Evolutionary conservation across 2,329 filamentous ascomycete species (phyloP).

Genomic region (Penicillium sp.): DNA sequence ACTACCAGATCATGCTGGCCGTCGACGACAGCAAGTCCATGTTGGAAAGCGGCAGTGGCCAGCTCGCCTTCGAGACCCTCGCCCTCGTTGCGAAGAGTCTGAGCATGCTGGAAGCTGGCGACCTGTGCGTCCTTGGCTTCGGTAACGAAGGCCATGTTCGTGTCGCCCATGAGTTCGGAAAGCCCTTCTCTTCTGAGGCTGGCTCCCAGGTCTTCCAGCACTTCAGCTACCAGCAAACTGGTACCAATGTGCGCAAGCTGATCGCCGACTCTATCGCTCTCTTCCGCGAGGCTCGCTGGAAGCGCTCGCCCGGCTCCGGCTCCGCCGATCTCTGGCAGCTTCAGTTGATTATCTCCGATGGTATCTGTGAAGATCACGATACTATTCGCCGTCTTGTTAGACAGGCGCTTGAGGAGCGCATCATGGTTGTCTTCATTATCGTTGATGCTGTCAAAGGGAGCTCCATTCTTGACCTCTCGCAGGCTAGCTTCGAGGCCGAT

Average conservation of each 20-base stretch:
- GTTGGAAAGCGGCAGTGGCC: slow-evolving; percentile 73
- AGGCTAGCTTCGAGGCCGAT: slow-evolving; percentile 75
- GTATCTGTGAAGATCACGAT: slow-evolving; percentile 86
- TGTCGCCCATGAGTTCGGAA: slow-evolving; percentile 80
- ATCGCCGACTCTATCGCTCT: slow-evolving; percentile 74
- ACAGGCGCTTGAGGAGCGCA: slow-evolving; percentile 84
- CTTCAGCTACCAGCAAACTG: slow-evolving; percentile 80
- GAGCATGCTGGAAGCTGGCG: slow-evolving; percentile 89
- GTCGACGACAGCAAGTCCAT: slow-evolving; percentile 95
- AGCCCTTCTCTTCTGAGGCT: slow-evolving; percentile 74
- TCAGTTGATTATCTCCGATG: slow-evolving; percentile 88
- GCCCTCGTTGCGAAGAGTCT: slow-evolving; percentile 85
- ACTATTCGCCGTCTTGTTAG: slow-evolving; percentile 77
- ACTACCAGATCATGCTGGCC: slow-evolving; percentile 95
- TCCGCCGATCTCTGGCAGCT: slow-evolving; percentile 89
- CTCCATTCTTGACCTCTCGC: slow-evolving; percentile 78
- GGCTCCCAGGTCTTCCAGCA: slow-evolving; percentile 80
- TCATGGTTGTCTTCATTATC: slow-evolving; percentile 98
- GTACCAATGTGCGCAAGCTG: slow-evolving; percentile 79
- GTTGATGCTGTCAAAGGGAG: slow-evolving; percentile 65
- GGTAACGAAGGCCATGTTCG: slow-evolving; percentile 69
- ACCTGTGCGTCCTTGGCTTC: slow-evolving; percentile 88
- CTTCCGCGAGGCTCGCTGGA: slow-evolving; percentile 72
- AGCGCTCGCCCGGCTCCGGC: slow-evolving; percentile 50
- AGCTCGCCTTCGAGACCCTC: slow-evolving; percentile 87